Evolutionary conservation across 768 basidiomycete genomes (phyloP).

Genomic region (Pluteus cervinus): DNA sequence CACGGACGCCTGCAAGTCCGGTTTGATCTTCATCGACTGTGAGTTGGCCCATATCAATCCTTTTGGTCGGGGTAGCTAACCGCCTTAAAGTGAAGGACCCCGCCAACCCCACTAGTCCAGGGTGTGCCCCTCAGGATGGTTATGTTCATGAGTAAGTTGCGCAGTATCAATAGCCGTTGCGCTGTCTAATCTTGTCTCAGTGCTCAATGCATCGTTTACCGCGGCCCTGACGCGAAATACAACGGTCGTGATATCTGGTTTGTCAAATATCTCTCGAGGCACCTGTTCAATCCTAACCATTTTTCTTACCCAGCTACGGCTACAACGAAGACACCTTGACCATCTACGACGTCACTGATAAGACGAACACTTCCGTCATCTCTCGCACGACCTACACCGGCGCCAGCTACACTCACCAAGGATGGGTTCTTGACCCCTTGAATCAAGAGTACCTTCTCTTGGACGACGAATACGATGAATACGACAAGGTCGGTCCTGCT

Average conservation of each 20-base stretch:
- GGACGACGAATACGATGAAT: slow-evolving; percentile 23
- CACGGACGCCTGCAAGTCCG: slow-evolving; percentile 13
- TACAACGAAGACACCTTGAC: slow-evolving; percentile 26
- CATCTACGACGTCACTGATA: slow-evolving; percentile 21
- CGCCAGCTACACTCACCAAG: slow-evolving; percentile 25
- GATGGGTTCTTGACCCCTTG: slow-evolving; percentile 22
- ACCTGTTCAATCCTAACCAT: no score
- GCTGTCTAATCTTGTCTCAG: no score
- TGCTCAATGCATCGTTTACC: slow-evolving; percentile 24
- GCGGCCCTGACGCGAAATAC: slow-evolving; percentile 21
- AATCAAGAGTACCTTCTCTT: slow-evolving; percentile 21
- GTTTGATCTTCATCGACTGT: slow-evolving; percentile 25
- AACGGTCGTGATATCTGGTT: slow-evolving; percentile 21
- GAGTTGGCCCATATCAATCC: no score
- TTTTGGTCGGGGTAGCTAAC: no score
- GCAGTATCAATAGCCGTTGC: no score
- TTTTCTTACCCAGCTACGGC: no score
- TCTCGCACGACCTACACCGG: slow-evolving; percentile 22
- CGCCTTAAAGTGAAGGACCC: slow-evolving; percentile 20
- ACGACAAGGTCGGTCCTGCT: slow-evolving; percentile 12
- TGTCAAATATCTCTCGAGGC: no score
- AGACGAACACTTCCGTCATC: slow-evolving; percentile 16
- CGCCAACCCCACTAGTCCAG: slow-evolving; percentile 15
- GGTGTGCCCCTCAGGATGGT: slow-evolving; percentile 18
- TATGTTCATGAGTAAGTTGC: slow-evolving; percentile 28